Percentiles rank a stretch among this genome's conserved stretches.
These are phyloP conservation scores for Viola pubescens DNA, from an alignment of 441 rosid genomes.

Conservation along the genomic window DNA sequence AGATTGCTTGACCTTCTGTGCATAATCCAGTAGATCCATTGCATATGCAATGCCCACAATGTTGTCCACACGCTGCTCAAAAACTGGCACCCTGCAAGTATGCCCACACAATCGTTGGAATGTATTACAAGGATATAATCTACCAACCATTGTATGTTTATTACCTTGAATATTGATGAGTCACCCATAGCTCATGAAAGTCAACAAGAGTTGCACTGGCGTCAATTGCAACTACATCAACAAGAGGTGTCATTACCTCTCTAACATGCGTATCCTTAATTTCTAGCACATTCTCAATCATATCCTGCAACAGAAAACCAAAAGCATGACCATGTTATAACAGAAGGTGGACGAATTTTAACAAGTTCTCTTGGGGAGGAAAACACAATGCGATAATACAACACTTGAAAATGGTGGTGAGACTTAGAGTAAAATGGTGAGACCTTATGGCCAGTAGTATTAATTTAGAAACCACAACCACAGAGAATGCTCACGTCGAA, in stretches of 20 bases:
- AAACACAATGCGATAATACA: no score
- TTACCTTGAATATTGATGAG: constrained; percentile 98
- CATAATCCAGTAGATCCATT: constrained; percentile 95
- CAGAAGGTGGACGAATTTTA: no score
- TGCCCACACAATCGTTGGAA: constrained; percentile 21
- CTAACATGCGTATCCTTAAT: constrained; percentile 96
- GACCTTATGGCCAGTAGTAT: no score
- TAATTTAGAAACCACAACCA: no score
- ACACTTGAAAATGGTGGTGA: no score
- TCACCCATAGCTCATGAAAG: constrained; percentile 88
- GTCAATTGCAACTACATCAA: constrained; percentile 97
- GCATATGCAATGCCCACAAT: constrained; percentile 98
- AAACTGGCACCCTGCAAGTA: constrained; percentile 85
- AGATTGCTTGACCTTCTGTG: constrained; percentile 64
- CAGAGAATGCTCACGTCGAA: no score
- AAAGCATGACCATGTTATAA: constrained; percentile 13
- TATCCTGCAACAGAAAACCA: constrained; percentile 55
- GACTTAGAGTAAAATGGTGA: no score
- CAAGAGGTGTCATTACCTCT: constrained; percentile 99
- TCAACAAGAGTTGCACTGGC: constrained; percentile 72
- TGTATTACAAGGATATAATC: constrained; percentile 8
- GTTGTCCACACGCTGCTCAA: constrained; percentile 98
- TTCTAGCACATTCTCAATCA: constrained; percentile 99
- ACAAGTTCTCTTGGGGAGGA: no score
- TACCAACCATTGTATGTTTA: constrained; percentile 7